Conservation (phyloP, 2,329 filamentous ascomycete species). For the Ophiocordyceps robertsii region DNA sequence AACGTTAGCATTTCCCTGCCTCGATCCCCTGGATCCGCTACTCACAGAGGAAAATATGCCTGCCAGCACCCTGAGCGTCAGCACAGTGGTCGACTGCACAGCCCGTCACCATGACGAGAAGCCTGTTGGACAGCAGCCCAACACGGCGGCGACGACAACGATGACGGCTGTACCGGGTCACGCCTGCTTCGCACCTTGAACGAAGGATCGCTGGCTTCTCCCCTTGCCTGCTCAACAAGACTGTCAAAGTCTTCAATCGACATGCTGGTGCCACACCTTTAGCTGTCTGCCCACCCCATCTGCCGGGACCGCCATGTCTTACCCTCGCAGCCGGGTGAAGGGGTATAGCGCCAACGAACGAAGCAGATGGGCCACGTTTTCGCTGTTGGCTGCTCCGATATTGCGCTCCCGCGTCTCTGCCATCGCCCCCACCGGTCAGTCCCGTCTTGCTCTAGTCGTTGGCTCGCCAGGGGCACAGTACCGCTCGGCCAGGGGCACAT, state of each 20-base stretch:
- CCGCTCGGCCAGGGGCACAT: conserved; percentile 57
- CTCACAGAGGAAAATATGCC: conserved; percentile 51
- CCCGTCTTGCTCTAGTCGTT: not conserved
- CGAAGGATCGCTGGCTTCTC: conserved; percentile 36
- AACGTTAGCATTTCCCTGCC: not conserved
- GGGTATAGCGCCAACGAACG: conserved; percentile 43
- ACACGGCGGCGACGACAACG: no score
- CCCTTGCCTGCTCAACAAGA: conserved; percentile 40
- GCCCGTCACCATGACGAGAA: not conserved
- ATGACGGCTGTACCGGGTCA: no score
- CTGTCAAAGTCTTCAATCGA: conserved; percentile 41
- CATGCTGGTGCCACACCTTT: conserved; percentile 30
- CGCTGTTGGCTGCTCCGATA: conserved; percentile 39
- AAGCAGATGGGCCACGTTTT: conserved; percentile 40
- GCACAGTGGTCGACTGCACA: not conserved
- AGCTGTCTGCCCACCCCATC: not conserved
- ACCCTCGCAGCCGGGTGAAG: conserved; percentile 36
- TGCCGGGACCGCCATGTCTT: conserved; percentile 9
- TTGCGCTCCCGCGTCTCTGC: conserved; percentile 35
- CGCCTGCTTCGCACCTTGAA: conserved; percentile 34
- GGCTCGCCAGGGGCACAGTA: conserved; percentile 17
- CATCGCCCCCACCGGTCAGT: not conserved
- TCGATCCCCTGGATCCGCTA: conserved; percentile 4
- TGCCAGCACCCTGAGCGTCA: conserved; percentile 10
- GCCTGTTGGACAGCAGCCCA: not conserved